A percentile compares a stretch with the other conserved stretches of the same genome.
phyloP scores from a whole-genome alignment of 2,329 filamentous ascomycete species.

The Ophiocordyceps robertsii region DNA sequence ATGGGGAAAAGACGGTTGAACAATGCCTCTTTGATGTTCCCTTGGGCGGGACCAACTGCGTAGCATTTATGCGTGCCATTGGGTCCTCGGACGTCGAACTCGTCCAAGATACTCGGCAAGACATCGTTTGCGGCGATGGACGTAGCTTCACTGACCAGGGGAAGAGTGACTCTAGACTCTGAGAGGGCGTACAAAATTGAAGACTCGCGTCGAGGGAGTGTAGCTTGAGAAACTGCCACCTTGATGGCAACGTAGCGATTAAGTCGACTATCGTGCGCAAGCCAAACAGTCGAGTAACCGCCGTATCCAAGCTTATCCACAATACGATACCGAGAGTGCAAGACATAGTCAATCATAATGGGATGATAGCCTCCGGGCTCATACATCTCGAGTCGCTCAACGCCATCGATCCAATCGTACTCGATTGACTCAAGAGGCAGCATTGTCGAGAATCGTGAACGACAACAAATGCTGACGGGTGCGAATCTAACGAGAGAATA shows the following conservation, averaged over 20 bases:
- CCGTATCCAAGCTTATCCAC: conserved; percentile 25
- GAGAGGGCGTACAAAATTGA: not conserved
- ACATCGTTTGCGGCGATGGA: not conserved
- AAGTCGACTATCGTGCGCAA: conserved; percentile 17
- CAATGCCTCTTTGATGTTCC: not conserved
- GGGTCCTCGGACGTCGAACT: conserved; percentile 1
- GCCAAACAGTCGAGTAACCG: conserved; percentile 25
- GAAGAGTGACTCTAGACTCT: not conserved
- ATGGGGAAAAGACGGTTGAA: not conserved
- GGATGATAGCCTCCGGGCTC: conserved; percentile 1
- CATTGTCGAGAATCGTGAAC: not conserved
- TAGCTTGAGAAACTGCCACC: not conserved
- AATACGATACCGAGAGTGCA: conserved; percentile 17
- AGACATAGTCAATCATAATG: conserved; percentile 1
- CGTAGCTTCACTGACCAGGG: not conserved
- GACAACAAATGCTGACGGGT: not conserved
- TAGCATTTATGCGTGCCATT: conserved; percentile 2
- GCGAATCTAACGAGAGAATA: not conserved
- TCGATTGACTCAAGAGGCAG: not conserved
- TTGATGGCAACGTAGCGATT: conserved; percentile 5
- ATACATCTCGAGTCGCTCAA: conserved; percentile 1
- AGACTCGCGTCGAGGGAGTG: not conserved
- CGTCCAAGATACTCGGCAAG: conserved; percentile 1
- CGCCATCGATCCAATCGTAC: conserved; percentile 1
- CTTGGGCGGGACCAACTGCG: not conserved